Conservation (phyloP, 768 basidiomycete genomes). For the Mycena chlorophos region DNA sequence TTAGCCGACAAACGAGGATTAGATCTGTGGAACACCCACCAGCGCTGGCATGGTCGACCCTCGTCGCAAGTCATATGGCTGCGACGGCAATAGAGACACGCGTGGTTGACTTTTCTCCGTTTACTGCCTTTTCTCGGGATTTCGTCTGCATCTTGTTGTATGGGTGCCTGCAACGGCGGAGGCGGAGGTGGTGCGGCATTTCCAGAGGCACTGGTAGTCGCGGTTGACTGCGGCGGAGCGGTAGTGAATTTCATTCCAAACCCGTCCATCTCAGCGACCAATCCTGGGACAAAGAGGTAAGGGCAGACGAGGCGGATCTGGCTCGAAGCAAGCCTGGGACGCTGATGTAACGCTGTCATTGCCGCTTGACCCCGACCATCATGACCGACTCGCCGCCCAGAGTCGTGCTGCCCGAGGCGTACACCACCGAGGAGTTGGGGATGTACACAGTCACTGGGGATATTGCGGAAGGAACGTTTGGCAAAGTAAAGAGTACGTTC, state of each 20-base stretch:
- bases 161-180: not conserved
- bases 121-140: slow-evolving; percentile 55
- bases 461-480: slow-evolving; percentile 96
- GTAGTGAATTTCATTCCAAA: slow-evolving; percentile 15
- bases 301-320: too few species aligned
- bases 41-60: slow-evolving; percentile 87
- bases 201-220: not conserved
- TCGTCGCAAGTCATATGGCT: slow-evolving; percentile 95
- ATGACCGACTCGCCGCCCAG: slow-evolving; percentile 7
- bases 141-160: slow-evolving; percentile 32
- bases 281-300: not conserved
- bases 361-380: not conserved
- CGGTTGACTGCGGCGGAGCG: not conserved
- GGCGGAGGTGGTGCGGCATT: not conserved
- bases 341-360: not conserved
- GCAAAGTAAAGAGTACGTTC: slow-evolving; percentile 95
- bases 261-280: slow-evolving; percentile 10
- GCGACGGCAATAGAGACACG: slow-evolving; percentile 88
- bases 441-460: slow-evolving; percentile 87
- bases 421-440: slow-evolving; percentile 54
- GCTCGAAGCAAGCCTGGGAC: too few species aligned
- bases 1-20: slow-evolving; percentile 2
- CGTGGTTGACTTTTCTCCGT: slow-evolving; percentile 87
- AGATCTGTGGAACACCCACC: slow-evolving; percentile 55
- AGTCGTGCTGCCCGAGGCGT: slow-evolving; percentile 27